A percentile compares a stretch with the other conserved stretches of the same genome.
These are phyloP conservation scores for Cornus florida DNA, from an alignment of 148 eudicot species.

Conservation along the genomic window DNA sequence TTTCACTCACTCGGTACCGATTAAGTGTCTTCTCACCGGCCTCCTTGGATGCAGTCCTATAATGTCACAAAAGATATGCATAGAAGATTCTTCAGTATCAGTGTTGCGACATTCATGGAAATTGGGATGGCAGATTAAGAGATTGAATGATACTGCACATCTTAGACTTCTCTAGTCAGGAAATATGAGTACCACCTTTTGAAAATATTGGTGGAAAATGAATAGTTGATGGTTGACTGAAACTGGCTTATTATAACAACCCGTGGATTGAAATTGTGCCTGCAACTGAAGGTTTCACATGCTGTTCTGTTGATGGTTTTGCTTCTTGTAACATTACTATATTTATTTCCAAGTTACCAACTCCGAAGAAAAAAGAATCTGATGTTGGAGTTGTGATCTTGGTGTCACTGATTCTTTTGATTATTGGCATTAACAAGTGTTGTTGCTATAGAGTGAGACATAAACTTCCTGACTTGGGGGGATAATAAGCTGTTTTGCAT, in stretches of 20 bases:
- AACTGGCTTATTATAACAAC: neutral
- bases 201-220: neutral
- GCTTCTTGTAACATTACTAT: slow-evolving; percentile 6
- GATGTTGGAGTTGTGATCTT: slow-evolving; percentile 18
- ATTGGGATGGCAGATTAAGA: slow-evolving; percentile 91
- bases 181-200: neutral
- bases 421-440: slow-evolving; percentile 20
- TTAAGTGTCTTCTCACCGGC: slow-evolving; percentile 85
- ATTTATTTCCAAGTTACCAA: slow-evolving; percentile 22
- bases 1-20: slow-evolving; percentile 81
- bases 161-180: slow-evolving; percentile 69
- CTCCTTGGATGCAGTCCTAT: slow-evolving; percentile 80
- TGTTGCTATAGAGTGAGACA: slow-evolving; percentile 11
- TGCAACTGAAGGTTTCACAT: slow-evolving; percentile 1
- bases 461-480: neutral
- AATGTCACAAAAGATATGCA: slow-evolving; percentile 74
- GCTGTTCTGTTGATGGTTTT: slow-evolving; percentile 10
- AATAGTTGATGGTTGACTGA: neutral
- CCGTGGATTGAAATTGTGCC: neutral
- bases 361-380: slow-evolving; percentile 4
- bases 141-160: slow-evolving; percentile 92
- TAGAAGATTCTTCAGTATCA: slow-evolving; percentile 92
- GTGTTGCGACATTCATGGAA: slow-evolving; percentile 87
- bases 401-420: slow-evolving; percentile 26
- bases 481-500: slow-evolving; percentile 3